Percentiles rank a stretch among this genome's conserved stretches.
These are phyloP conservation scores for Trebouxiophyceae sp. DNA, from an alignment of 163 green algal genomes.

Conservation along the genomic window DNA sequence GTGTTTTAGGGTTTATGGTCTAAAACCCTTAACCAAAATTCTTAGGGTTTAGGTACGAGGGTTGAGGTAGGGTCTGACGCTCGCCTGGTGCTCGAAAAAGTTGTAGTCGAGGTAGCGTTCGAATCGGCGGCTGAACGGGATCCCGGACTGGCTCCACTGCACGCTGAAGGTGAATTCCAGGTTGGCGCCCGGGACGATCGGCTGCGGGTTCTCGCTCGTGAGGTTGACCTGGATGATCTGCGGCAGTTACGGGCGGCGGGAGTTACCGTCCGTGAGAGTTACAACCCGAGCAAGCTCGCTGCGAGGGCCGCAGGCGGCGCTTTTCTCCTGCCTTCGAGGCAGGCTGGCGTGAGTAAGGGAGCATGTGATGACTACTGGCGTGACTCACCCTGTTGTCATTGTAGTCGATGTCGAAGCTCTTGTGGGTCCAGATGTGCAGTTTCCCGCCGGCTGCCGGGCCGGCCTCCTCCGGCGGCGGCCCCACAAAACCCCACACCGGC, in stretches of 20 bases:
- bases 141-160: constrained; percentile 65
- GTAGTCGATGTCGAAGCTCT: constrained; percentile 88
- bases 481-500: constrained; percentile 91
- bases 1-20: too few species aligned
- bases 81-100: constrained; percentile 96
- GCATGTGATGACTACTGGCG: too few species aligned
- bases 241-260: too few species aligned
- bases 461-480: constrained; percentile 55
- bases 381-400: constrained; percentile 75
- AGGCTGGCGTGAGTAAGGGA: too few species aligned
- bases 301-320: too few species aligned
- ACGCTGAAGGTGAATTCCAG: constrained; percentile 88
- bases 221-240: constrained; percentile 98
- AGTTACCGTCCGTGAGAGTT: too few species aligned
- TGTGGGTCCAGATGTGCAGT: constrained; percentile 88
- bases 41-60: too few species aligned
- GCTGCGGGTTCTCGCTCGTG: constrained; percentile 63
- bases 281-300: too few species aligned
- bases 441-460: constrained; percentile 39
- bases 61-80: too few species aligned
- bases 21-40: too few species aligned
- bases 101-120: constrained; percentile 95
- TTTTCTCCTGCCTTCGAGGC: too few species aligned
- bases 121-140: constrained; percentile 76
- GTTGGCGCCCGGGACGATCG: constrained; percentile 47